Base-by-base conservation (phyloP, 108 stramenopile species). In the Nitzschia inconspicua region DNA sequence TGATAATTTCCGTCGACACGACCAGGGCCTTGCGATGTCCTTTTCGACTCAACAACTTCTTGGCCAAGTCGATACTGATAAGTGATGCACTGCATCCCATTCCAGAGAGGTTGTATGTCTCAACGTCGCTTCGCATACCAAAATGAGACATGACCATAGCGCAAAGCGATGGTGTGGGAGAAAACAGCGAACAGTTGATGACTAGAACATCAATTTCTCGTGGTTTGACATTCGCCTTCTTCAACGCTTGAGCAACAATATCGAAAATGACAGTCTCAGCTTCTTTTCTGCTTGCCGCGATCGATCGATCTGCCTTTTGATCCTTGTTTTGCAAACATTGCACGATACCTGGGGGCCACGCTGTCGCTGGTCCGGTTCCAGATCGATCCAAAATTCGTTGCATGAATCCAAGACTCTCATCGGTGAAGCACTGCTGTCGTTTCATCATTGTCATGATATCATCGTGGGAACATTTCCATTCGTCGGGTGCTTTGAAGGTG, bases 51-150 rank as follows among this genome's bases (percentile, higher is more conserved):
- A 97, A 59, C 20, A 97, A 58, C 44, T 84, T 75, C 64, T 95
- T 95, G 24, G 96, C 96, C 23, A 97, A 80, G 25, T 95, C 96
- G 26, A 98, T 68, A 41, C 80, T 79, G 57, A 98, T 96, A 2
- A 98, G 70, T 4, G 94, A 93, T 5, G 98, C 98, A 59, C 85
- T 82, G 72, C 98, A 98, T 46, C 98, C 98, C 98, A 98, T 98
- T 48, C 98, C 98, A 7, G 85, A 77, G 11, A 98, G 73, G 64
- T 98, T 98, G 83, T 82, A 98, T 24, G 91, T 86, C 35, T 70
- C 70, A 50, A 95, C 80, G 66, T 97, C 95, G 30, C 60, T 57
- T 29, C 98, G 81, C 93, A 98, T 83, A 10, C 80, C 83, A 65
- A 96, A 98, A 48, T 96, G 88, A 39, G 86, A 85, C 53, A 89